Evolutionary conservation across 2,329 filamentous ascomycete genomes (phyloP), one percentile per base, ranked within the genome.

Genomic region (Colletotrichum lini): DNA sequence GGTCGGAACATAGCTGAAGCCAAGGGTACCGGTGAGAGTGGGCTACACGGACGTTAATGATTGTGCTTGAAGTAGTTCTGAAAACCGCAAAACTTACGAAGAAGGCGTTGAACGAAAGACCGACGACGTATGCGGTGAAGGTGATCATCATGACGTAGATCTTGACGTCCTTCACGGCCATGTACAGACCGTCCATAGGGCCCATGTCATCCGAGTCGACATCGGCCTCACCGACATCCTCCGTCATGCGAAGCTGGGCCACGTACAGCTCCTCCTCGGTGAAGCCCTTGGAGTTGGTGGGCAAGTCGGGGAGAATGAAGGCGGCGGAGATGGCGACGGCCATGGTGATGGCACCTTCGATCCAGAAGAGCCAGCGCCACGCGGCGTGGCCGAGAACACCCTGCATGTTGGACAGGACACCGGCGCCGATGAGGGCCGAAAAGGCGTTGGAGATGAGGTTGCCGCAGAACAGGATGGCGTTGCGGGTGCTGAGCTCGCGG

Each of bases 91-190:
- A 2, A 80, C 81, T 77, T 76, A 84, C 81, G 78, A 90, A 90
- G 78, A 89, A 91, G 50, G 87, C 87, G 73, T 89, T 89, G 78
- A 89, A 90, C 0, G 87, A 87, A 49, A 84, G 78, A 3, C 89
- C 89, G 7, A 90, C 83, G 9, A 91, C 88, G 72, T 91, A 91
- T 4, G 88, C 87, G 3, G 87, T 89, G 68, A 91, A 87, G 1
- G 88, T 89, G 8, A 91, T 66, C 85, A 90, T 90, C 87, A 91
- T 88, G 71, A 91, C 75, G 75, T 90, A 92, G 72, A 91, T 89
- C 82, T 91, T 91, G 73, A 81, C 18, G 72, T 92, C 90, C 78
- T 87, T 89, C 60, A 90, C 76, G 0, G 89, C 88, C 85, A 91
- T 88, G 63, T 86, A 81, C 40, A 90, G 78, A 12, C 90, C 90